Conservation (phyloP, 345 rosid species). For the Aquilaria sinensis region DNA sequence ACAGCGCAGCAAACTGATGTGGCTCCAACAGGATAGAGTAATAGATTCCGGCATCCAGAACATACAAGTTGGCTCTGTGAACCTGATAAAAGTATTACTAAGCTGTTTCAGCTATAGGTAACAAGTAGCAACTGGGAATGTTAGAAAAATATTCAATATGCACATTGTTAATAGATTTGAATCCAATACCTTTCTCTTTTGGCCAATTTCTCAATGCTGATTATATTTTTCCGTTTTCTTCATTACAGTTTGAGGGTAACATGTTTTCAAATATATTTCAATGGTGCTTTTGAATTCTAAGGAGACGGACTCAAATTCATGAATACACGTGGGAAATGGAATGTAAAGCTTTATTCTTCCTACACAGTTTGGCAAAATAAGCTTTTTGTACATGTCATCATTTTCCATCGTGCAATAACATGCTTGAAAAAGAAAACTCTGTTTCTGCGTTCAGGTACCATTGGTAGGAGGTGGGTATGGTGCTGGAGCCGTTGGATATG, state of each 20-base stretch:
- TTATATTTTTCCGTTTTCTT: neutral
- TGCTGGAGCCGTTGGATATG: conserved; percentile 70
- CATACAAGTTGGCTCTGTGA: conserved; percentile 85
- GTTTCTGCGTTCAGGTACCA: conserved; percentile 32
- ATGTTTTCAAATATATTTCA: too few relatives aligned
- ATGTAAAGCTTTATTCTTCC: neutral
- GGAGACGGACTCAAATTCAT: too few relatives aligned
- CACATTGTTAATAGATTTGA: too few relatives aligned
- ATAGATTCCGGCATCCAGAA: conserved; percentile 91
- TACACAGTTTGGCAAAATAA: conserved; percentile 1
- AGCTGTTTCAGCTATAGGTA: neutral
- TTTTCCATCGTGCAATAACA: too few relatives aligned
- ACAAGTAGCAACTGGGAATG: neutral
- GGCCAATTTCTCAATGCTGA: too few relatives aligned
- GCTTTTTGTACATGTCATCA: too few relatives aligned
- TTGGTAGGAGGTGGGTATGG: conserved; percentile 53
- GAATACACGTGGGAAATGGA: too few relatives aligned
- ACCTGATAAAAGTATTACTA: conserved; percentile 16
- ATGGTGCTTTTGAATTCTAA: too few relatives aligned
- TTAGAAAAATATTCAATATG: too few relatives aligned
- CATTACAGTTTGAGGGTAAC: too few relatives aligned
- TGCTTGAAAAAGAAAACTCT: neutral
- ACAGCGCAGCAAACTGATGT: conserved; percentile 89
- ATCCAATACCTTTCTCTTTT: too few relatives aligned
- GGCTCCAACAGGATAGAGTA: conserved; percentile 84